Base-by-base conservation (phyloP, 1,284 basidiomycete genomes). In the Schizophyllum amplum region DNA sequence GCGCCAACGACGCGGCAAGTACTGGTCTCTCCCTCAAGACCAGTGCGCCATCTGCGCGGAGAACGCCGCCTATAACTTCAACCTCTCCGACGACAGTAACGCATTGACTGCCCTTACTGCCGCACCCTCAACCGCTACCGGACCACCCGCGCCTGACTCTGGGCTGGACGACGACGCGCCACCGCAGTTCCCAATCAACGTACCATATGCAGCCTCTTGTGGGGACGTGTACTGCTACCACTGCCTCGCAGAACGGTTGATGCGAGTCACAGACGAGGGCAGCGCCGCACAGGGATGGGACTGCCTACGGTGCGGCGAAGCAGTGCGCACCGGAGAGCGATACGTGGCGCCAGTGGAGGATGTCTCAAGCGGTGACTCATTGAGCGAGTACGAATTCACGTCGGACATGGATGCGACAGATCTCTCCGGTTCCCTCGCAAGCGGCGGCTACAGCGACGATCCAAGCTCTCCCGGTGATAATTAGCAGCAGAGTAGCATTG, bases 221-320 rank as follows among this genome's bases (percentile, higher is more conserved):
- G 86, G 83, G 13, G 90, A 94, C 68, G 69, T 81, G 9, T 96
- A 92, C 72, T 95, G 93, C 70, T 96, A 95, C 69, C 84, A 87
- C 64, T 96, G 93, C 69, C 76, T 95, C 26, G 81, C 90, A 11
- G 88, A 90, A 64, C 83, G 85, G 57, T 82, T 96, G 74, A 78
- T 91, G 63, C 84, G 82, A 27, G 77, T 79, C 0, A 81, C 81
- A 5, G 87, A 88, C 57, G 87, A 88, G 52, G 81, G 76, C 20
- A 73, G 75, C 33, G 77, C 79, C 13, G 78, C 76, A 21, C 66
- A 65, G 22, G 79, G 78, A 17, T 95, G 93, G 93, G 81, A 83
- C 61, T 96, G 93, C 69, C 69, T 94, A 57, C 76, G 92, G 51
- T 96, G 93, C 66, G 78, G 77, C 5, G 77, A 82, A 58, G 69